Conservation (phyloP, 106 monocot species). For the Agapanthus africanus region DNA sequence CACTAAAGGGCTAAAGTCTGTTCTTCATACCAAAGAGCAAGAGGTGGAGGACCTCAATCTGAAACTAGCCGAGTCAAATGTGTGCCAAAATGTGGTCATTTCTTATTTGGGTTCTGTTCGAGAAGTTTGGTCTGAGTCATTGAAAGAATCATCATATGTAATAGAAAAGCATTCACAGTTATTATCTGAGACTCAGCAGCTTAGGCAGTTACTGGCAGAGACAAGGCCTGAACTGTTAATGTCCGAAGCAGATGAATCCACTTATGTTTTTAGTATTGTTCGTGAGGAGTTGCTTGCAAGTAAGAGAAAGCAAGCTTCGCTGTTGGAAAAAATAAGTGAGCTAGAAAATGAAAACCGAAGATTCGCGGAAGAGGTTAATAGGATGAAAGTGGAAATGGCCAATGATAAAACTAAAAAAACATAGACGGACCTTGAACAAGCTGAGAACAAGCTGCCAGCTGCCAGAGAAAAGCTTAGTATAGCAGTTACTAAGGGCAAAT, state of each 20-base stretch:
- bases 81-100: conserved; percentile 20
- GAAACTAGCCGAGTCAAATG: conserved; percentile 30
- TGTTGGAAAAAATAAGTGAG: conserved; percentile 37
- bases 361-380: conserved; percentile 51
- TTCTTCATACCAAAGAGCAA: conserved; percentile 45
- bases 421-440: conserved; percentile 56
- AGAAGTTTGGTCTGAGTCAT: conserved; percentile 46
- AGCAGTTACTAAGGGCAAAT: conserved; percentile 91
- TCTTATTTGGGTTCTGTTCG: conserved; percentile 25
- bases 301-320: conserved; percentile 45
- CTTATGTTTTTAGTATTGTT: conserved; percentile 22
- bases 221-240: conserved; percentile 37
- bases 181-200: conserved; percentile 37
- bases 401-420: conserved; percentile 52
- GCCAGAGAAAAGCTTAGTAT: conserved; percentile 81
- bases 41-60: conserved; percentile 60
- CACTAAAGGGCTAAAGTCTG: conserved; percentile 24
- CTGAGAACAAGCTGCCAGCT: conserved; percentile 49
- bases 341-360: conserved; percentile 47
- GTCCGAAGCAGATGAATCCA: conserved; percentile 16
- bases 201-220: conserved; percentile 42
- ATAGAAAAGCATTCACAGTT: conserved; percentile 45
- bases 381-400: conserved; percentile 29
- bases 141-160: conserved; percentile 21
- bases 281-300: conserved; percentile 39